Base-by-base conservation (phyloP, 208 protist species). In the Leishmania guyanensis region DNA sequence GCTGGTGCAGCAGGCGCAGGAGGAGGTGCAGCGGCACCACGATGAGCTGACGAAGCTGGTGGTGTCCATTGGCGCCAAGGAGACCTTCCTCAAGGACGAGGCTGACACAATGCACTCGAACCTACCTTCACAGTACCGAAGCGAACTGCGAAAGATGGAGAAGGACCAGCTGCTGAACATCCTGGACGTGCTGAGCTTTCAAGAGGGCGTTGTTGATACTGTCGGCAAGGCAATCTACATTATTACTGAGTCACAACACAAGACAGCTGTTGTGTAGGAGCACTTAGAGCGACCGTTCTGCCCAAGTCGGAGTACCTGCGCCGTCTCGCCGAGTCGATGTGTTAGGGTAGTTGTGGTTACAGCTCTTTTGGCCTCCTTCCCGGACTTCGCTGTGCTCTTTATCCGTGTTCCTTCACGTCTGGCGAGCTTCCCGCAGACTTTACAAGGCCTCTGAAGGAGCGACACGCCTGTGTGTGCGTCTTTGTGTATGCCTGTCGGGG, bases 51-150 rank as follows among this genome's bases (percentile, higher is more conserved):
- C 71, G n/a, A 92, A 93, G 76, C 81, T 96, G 16, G 86, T 97
- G 69, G 79, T 93, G 5, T 95, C 89, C 58, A 95, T 97, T 78
- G 92, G 88, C 20, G 92, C 94, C 51, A 90, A 92, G 75, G 89
- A 95, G 66, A 95, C 91, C 9, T 95, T 97, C 76, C 26, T 85
- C 6, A 89, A 85, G 60, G 87, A 93, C 62, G 87, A 89, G n/a
- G 81, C 84, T 29, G 91, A 91, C 65, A 93, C 94, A 22, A 97
- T 97, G 92, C 94, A 97, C 83, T 89, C 84, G 14, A 95, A 95
- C 80, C 78, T 96, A 39, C 94, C 94, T 5, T 66, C 77, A 22
- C 48, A 84, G 79, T 97, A 93, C 75, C 89, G 94, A 62, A 85
- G 82, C 33, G 88, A 94, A 69, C 83, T 97, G 85, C 88, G 89